Percentiles rank a stretch among this genome's conserved stretches.
Conservation (phyloP, 257 asterid species). For the Lycium ferocissimum region DNA sequence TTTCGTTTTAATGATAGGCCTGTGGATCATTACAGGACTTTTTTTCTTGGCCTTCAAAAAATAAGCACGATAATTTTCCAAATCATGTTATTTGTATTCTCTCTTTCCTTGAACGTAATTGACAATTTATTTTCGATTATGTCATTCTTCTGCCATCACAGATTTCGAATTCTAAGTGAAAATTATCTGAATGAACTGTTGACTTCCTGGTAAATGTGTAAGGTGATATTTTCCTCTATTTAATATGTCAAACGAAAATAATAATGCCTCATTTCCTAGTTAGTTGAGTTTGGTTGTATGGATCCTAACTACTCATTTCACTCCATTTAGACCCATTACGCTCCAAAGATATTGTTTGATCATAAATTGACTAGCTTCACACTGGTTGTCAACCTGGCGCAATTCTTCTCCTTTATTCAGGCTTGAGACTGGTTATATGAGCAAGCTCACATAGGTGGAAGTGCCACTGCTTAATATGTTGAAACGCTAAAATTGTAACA, state of each 20-base stretch:
- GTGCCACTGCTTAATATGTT: neutral
- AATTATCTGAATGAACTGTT: neutral
- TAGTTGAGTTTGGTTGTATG: neutral
- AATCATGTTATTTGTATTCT: neutral
- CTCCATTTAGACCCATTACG: no score
- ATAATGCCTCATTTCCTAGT: neutral
- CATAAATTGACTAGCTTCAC: neutral
- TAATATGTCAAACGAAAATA: neutral
- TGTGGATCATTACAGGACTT: neutral
- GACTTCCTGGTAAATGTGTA: neutral
- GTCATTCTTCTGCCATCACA: constrained; percentile 20
- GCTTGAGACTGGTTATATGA: neutral
- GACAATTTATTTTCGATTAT: neutral
- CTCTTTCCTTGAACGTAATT: neutral
- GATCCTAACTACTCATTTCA: neutral
- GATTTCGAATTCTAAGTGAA: neutral
- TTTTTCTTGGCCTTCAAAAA: neutral
- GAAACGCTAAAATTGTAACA: neutral
- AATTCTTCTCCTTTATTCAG: neutral
- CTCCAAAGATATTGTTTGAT: no score
- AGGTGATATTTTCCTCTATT: neutral
- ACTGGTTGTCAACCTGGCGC: neutral
- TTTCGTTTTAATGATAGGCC: neutral
- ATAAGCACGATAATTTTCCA: neutral
- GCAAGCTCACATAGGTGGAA: neutral